phyloP scores from a whole-genome alignment of 371 early-diverging fungal species.

The Batkoa obscura region DNA sequence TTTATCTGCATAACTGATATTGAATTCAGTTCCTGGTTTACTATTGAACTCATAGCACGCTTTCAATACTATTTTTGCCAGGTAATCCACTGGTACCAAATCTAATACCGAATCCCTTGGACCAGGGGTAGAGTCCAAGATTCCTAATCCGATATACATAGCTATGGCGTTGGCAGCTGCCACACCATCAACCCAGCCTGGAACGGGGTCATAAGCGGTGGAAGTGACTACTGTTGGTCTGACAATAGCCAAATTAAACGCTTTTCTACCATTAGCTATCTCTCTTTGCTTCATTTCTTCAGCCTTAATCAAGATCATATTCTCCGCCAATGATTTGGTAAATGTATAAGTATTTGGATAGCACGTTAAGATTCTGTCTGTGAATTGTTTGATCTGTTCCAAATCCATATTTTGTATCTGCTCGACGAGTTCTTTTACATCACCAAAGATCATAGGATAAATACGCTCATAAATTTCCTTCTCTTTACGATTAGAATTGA shows the following conservation, averaged over 20 bases:
- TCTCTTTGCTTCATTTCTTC: conserved; percentile 14
- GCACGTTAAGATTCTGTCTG: conserved; percentile 12
- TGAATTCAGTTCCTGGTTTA: conserved; percentile 12
- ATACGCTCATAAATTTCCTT: conserved; percentile 22
- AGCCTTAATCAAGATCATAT: conserved; percentile 22
- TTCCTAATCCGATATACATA: conserved; percentile 8
- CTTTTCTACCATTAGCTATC: conserved; percentile 11
- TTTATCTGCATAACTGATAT: conserved; percentile 12
- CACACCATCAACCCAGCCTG: conserved; percentile 47
- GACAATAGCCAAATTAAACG: conserved; percentile 24
- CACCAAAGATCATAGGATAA: conserved; percentile 24
- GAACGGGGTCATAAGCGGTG: conserved; percentile 25
- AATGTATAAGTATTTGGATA: conserved; percentile 31
- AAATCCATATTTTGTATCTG: conserved; percentile 24
- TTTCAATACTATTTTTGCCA: background rate
- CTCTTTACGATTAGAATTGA: conserved; percentile 19
- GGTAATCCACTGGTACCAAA: conserved; percentile 7
- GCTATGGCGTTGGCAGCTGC: conserved; percentile 25
- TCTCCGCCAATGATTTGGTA: conserved; percentile 33
- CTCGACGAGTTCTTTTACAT: conserved; percentile 22
- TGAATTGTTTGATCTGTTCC: conserved; percentile 11
- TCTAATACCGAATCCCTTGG: conserved; percentile 13
- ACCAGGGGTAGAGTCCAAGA: conserved; percentile 11
- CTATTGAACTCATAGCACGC: background rate
- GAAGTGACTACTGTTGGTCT: conserved; percentile 30